A percentile compares a stretch with the other conserved stretches of the same genome.
Evolutionary conservation across 352 stramenopile genomes (phyloP).

Genomic region (Phytopythium aichiense): DNA sequence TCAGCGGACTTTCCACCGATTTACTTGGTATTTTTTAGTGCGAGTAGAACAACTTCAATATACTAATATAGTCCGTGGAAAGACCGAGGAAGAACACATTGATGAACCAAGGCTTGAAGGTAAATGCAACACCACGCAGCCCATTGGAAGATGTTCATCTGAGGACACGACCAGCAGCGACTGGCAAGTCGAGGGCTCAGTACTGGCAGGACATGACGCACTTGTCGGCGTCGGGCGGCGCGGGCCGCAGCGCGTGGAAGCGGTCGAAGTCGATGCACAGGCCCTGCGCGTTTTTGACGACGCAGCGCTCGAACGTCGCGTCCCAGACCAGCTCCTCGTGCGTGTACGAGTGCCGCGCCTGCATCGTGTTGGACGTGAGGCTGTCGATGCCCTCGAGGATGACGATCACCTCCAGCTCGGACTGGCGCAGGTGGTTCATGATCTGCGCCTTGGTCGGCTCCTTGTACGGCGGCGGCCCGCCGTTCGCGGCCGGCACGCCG

Average conservation of each 20-base stretch:
- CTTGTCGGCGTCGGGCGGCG: constrained; percentile 45
- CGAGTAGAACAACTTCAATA: not conserved
- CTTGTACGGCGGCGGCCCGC: constrained; percentile 30
- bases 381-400: constrained; percentile 83
- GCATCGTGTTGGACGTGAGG: constrained; percentile 86
- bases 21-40: too few species aligned
- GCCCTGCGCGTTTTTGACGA: constrained; percentile 45
- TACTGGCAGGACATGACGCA: constrained; percentile 42
- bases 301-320: constrained; percentile 72
- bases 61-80: too few species aligned
- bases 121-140: too few species aligned
- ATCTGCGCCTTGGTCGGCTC: constrained; percentile 72
- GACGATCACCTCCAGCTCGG: constrained; percentile 75
- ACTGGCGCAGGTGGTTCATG: constrained; percentile 55
- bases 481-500: constrained; percentile 17
- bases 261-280: constrained; percentile 80
- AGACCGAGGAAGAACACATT: too few species aligned
- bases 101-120: too few species aligned
- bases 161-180: too few species aligned
- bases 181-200: constrained; percentile 5
- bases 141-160: too few species aligned
- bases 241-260: constrained; percentile 72
- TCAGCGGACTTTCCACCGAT: too few species aligned
- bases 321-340: constrained; percentile 81
- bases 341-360: constrained; percentile 79